Evolutionary conservation across 2,329 filamentous ascomycete genomes (phyloP), one percentile per base, ranked within the genome.

Genomic region (Xylaria sp.): DNA sequence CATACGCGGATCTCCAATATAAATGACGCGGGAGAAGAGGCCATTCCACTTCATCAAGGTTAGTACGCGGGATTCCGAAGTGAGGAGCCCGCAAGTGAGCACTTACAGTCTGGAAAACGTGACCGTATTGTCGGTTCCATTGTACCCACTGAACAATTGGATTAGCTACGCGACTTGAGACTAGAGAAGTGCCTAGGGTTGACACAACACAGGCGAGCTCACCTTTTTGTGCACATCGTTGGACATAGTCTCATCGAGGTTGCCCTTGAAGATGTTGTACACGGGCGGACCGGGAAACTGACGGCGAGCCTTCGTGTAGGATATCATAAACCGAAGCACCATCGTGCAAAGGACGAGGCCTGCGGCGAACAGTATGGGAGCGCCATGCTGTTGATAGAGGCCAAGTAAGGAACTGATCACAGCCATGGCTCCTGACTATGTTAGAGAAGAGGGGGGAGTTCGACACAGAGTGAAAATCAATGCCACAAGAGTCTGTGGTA

Each of bases 71-170:
- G 19, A 3, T 49, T 23, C 5, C 18, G 39, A 6, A 37, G 4
- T 8, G 1, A 46, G 37, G 11, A 2, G 50, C 16, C 23, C 23
- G 23, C 23, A 30, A 9, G 35, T 2, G 18, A 16, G 23, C 3
- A 55, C 60, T 55, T 2, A 62, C 60, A 46, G 60, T 62, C 39
- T 62, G 60, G 13, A 60, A 62, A 34, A 62, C 23, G 5, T 62
- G 60, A 4, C 60, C 60, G 37, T 60, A 62, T 52, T 62, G 58
- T 55, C 60, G 54, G 49, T 62, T 62, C 60, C 60, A 62, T 6
- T 57, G 18, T 18, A 62, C 53, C 60, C 60, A 62, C 60, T 62
- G 9, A 53, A 4, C 37, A 47, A 23, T 8, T 7, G 1, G 6
- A 10, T 62, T 46, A 62, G 55, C 10, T 23, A 34, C 9, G 4